Percentiles rank a stretch among this genome's conserved stretches.
Evolutionary conservation across 768 basidiomycete genomes (phyloP).

Genomic region (Termitomyces titanicus): DNA sequence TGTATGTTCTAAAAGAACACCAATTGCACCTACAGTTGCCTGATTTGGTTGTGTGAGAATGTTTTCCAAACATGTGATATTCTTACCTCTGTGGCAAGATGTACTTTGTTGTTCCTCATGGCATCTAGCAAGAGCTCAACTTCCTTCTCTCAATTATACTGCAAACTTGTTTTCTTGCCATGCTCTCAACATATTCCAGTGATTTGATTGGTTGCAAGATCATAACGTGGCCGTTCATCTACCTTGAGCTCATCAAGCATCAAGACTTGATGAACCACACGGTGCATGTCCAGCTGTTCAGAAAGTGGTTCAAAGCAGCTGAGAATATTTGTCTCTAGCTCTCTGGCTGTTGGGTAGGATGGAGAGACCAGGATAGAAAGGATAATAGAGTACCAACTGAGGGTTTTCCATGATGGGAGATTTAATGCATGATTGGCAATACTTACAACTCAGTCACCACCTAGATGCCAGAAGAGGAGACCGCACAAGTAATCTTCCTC

Average conservation of each 20-base stretch:
- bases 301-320: neutral
- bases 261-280: slow-evolving; percentile 17
- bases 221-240: slow-evolving; percentile 22
- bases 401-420: slow-evolving; percentile 14
- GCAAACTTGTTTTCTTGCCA: neutral
- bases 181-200: slow-evolving; percentile 26
- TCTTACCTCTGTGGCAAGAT: neutral
- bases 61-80: neutral
- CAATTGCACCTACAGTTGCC: no score
- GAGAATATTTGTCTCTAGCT: slow-evolving; percentile 6
- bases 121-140: neutral
- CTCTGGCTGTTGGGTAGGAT: neutral
- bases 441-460: slow-evolving; percentile 17
- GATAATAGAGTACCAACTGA: slow-evolving; percentile 11
- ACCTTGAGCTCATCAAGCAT: slow-evolving; percentile 28
- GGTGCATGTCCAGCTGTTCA: neutral
- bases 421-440: slow-evolving; percentile 17
- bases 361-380: slow-evolving; percentile 16
- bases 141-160: neutral
- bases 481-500: slow-evolving; percentile 18
- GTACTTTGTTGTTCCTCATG: neutral
- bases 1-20: no score
- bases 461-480: slow-evolving; percentile 20
- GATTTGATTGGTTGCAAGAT: slow-evolving; percentile 21
- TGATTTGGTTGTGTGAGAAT: slow-evolving; percentile 9